Base-by-base conservation (phyloP, 805 yeast genomes). In the Zygoascus tannicola region DNA sequence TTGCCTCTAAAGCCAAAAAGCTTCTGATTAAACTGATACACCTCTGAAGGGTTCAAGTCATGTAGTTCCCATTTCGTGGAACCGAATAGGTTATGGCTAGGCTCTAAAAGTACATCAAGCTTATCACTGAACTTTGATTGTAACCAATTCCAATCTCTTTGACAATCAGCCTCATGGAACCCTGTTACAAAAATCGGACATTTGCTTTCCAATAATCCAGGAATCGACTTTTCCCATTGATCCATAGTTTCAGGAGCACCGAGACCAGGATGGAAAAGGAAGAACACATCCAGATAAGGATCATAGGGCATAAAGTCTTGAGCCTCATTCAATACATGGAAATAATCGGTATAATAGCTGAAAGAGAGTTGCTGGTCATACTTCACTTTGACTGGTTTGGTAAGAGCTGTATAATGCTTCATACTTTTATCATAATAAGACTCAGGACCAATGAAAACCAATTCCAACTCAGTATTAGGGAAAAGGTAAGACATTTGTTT, bases 301-400 rank as follows among this genome's bases (percentile, higher is more conserved):
- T 92, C 98, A 63, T 88, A 92, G 4, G 98, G 98, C 79, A 86
- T 85, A 62, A 92, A 85, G 65, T 90, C 97, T 56, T 88, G 92
- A 40, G 85, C 80, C 56, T 87, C 87, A 65, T 92, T 95, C 49
- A 83, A 71, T 33, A 83, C 90, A 59, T 87, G 86, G 78, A 92
- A 92, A 64, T 81, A 88, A 56, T 85, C 83, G 1, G 97, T 86
- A 64, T 88, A 95, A 66, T 82, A 81, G 46, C 81, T 75, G 53
- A 88, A 72, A 22, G 83, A 70, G 55, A 92, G 62, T 42, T 80
- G 78, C 41, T 76, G 80, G 63, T 85, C 95, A 39, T 82, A 67
- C 57, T 88, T 76, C 54, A 78, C 76, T 34, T 78, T 76, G 21
- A 84, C 67, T 16, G 60, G 59, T 32, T 55, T 49, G 44, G 81